Base-by-base conservation (phyloP, 768 basidiomycete species). In the Xerocomellus amylosporus region DNA sequence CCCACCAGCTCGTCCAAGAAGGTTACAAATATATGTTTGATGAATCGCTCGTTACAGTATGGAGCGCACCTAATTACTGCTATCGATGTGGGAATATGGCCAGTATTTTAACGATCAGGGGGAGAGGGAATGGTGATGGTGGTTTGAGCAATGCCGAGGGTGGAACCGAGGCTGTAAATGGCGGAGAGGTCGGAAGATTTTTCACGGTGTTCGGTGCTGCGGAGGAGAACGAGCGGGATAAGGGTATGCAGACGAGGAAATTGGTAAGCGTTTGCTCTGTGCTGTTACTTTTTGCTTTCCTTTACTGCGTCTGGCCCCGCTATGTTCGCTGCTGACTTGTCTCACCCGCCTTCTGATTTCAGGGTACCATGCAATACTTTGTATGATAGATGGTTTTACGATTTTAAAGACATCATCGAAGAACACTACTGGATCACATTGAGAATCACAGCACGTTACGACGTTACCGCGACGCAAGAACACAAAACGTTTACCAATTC, bases 11-110 rank as follows among this genome's bases (percentile, higher is more conserved):
- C 19, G 96, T 98, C 1, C 93, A 95, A 70, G 93, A 95, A 71
- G 93, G 93, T 2, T 94, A 83, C 75, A 98, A 98, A 74, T 87
- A 94, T 68, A 96, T 98, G 96, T 97, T 98, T 62, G 90, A 97
- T 66, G 83, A 87, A 57, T 80, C 86, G 58, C 88, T 96, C 19
- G 93, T 94, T 13, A 96, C 93, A 0, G 93, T 96, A 10, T 96
- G 93, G 93, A 87, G 85, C 6, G 93, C 93, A 46, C 90, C 91
- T 30, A 95, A 93, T 65, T 93, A 93, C 67, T 94, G 86, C 67
- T 86, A 85, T 59, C 73, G 86, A 30, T 92, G 92, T 65, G 93
- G 95, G 15, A 98, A 98, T 60, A 78, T 91, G 73, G 95, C 95
- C 0, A 87, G 87, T 31, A 92, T 98, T 60, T 80, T 98, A 76